Percentiles rank a stretch among this genome's conserved stretches.
phyloP scores from a whole-genome alignment of 2,329 filamentous ascomycete species.

The Drechslerella dactyloides region DNA sequence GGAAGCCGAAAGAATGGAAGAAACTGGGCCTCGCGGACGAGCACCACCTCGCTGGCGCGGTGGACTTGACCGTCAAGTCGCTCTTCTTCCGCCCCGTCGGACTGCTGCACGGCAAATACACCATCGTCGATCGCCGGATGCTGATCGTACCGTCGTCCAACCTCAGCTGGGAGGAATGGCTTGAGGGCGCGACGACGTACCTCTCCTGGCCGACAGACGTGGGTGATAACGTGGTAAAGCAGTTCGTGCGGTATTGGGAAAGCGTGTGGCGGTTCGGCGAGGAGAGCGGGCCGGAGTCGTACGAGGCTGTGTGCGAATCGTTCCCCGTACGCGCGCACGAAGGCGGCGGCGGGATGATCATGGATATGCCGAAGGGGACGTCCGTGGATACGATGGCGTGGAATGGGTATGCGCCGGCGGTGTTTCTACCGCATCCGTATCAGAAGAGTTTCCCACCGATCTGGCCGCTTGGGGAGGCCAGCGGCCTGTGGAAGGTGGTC shows the following conservation, averaged over 20 bases:
- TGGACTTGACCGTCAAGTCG: conserved; percentile 75
- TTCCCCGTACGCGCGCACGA: conserved; percentile 34
- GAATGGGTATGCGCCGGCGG: conserved; percentile 59
- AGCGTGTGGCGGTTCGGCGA: conserved; percentile 68
- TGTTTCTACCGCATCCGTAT: conserved; percentile 77
- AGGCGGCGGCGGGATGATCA: conserved; percentile 30
- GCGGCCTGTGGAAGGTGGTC: conserved; percentile 23
- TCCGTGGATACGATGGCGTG: conserved; percentile 8
- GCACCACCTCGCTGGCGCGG: conserved; percentile 63
- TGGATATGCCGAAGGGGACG: conserved; percentile 17
- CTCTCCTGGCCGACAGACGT: conserved; percentile 60
- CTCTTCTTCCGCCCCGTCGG: conserved; percentile 80
- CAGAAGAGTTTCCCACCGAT: conserved; percentile 68
- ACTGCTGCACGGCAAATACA: conserved; percentile 87
- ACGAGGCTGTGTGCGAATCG: conserved; percentile 13
- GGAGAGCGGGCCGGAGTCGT: conserved; percentile 30
- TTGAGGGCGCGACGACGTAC: conserved; percentile 76
- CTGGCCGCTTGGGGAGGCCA: conserved; percentile 58
- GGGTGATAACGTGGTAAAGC: conserved; percentile 62
- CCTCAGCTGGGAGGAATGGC: conserved; percentile 86
- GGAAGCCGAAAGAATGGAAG: conserved; percentile 63
- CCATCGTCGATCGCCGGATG: conserved; percentile 71
- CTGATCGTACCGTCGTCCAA: conserved; percentile 81
- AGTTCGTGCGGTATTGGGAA: conserved; percentile 71
- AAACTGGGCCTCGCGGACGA: conserved; percentile 69